phyloP scores from a whole-genome alignment of 2,329 filamentous ascomycete genomes.

The Ophiocordyceps camponoti-floridani region DNA sequence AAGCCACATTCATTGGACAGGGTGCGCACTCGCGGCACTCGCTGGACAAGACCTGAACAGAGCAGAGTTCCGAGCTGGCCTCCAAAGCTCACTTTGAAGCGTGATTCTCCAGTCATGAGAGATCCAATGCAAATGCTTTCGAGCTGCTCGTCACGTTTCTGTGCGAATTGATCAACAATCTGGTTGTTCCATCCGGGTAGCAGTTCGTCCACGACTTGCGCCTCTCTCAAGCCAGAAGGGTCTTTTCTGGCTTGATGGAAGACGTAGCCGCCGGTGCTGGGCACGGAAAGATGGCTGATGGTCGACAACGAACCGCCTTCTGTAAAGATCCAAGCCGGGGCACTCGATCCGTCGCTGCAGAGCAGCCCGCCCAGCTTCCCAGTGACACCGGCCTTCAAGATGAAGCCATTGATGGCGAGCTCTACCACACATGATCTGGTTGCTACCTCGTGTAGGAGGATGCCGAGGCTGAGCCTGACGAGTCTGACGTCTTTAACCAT shows the following conservation, averaged over 20 bases:
- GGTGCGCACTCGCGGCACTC: background rate
- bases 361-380: background rate
- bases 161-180: too few species aligned
- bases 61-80: background rate
- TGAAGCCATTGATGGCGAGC: background rate
- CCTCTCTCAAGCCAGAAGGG: background rate
- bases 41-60: background rate
- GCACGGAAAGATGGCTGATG: background rate
- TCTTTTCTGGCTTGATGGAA: background rate
- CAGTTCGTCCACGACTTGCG: background rate
- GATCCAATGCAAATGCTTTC: background rate
- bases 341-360: background rate
- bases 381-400: background rate
- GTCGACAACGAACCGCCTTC: background rate
- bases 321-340: background rate
- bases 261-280: background rate
- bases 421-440: background rate
- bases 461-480: background rate
- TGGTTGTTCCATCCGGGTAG: background rate
- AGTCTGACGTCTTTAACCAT: background rate
- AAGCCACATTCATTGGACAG: background rate
- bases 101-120: background rate
- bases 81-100: background rate
- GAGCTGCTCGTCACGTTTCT: background rate
- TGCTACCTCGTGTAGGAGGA: background rate